phyloP scores from a whole-genome alignment of 2,329 filamentous ascomycete genomes.

The Microdochium paspali region DNA sequence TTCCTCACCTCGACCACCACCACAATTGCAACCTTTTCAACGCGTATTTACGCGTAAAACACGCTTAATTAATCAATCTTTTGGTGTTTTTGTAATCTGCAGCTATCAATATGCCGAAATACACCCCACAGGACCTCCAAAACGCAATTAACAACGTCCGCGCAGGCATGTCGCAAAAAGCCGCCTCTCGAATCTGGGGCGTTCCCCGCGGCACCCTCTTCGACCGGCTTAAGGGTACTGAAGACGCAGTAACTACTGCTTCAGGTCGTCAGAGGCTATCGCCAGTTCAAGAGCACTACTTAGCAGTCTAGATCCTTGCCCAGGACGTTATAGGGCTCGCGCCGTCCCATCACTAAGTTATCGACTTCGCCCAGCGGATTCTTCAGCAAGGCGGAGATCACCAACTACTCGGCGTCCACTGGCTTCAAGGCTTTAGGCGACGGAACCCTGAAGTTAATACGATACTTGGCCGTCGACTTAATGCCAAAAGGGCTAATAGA shows the following conservation, averaged over 20 bases:
- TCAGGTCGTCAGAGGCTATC: not conserved
- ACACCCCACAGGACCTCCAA: not conserved
- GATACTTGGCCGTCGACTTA: not conserved
- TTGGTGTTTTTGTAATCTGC: too few species aligned
- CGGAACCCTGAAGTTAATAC: slow-evolving; percentile 1
- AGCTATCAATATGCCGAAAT: not conserved
- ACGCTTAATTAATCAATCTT: too few species aligned
- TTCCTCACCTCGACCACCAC: too few species aligned
- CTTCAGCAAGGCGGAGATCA: not conserved
- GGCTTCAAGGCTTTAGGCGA: slow-evolving; percentile 1
- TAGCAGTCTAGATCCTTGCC: not conserved
- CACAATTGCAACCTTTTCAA: too few species aligned
- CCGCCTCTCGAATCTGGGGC: not conserved
- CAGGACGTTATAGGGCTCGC: not conserved
- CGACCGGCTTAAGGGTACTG: not conserved
- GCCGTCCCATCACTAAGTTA: not conserved
- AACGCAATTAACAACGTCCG: not conserved
- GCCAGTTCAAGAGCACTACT: not conserved
- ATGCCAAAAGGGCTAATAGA: slow-evolving; percentile 1
- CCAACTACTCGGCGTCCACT: slow-evolving; percentile 1
- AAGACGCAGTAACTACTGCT: not conserved
- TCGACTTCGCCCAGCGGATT: not conserved
- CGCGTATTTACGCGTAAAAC: too few species aligned
- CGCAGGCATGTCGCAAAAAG: not conserved
- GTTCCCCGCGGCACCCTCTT: not conserved